These are phyloP conservation scores for Lactarius sp. DNA, from an alignment of 768 basidiomycete genomes.

Conservation along the genomic window DNA sequence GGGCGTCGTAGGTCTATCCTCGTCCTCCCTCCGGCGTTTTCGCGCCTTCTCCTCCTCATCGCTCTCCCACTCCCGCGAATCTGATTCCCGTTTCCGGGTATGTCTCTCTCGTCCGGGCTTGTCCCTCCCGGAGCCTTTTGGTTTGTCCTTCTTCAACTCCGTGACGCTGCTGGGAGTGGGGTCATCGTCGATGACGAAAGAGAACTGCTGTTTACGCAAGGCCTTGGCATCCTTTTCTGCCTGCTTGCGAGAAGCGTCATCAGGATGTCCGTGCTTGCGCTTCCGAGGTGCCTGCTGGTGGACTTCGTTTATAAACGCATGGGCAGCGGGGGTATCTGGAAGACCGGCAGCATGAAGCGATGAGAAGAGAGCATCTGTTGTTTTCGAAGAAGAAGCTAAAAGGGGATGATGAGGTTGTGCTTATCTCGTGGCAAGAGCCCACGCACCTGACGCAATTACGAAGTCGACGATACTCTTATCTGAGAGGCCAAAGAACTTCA, in stretches of 20 bases:
- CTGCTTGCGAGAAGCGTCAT: conserved; percentile 49
- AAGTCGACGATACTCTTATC: conserved; percentile 83
- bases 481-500: conserved; percentile 76
- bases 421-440: conserved; percentile 3
- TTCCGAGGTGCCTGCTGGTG: conserved; percentile 75
- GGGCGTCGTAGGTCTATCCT: conserved; percentile 29
- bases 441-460: conserved; percentile 76
- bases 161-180: conserved; percentile 37
- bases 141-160: conserved; percentile 34
- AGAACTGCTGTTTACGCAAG: conserved; percentile 67
- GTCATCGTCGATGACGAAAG: conserved; percentile 81
- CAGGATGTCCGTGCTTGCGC: conserved; percentile 57
- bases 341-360: conserved; percentile 73
- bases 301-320: conserved; percentile 74
- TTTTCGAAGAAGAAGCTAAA: conserved; percentile 77
- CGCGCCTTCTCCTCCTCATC: conserved; percentile 78
- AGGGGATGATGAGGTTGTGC: conserved; percentile 12
- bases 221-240: conserved; percentile 72
- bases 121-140: conserved; percentile 38
- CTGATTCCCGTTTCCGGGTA: conserved; percentile 75
- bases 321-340: conserved; percentile 73
- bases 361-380: conserved; percentile 71
- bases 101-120: conserved; percentile 57
- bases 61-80: conserved; percentile 83
- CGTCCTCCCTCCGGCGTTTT: conserved; percentile 57